Conservation (phyloP, 1,284 basidiomycete genomes). For the Leccinum angustisporum region DNA sequence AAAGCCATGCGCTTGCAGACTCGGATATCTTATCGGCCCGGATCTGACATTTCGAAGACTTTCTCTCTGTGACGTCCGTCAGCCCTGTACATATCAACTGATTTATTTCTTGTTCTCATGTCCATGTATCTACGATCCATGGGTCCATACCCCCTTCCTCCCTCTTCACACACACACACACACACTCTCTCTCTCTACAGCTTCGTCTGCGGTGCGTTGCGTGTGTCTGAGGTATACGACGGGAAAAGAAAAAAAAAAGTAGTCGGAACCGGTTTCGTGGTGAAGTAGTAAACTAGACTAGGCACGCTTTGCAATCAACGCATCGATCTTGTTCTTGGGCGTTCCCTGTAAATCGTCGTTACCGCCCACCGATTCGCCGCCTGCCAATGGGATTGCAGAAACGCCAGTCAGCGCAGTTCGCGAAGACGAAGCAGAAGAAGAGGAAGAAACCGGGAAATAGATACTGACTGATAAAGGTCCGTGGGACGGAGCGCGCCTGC, state of each 20-base stretch:
- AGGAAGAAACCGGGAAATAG: neutral
- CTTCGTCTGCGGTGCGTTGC: conserved; percentile 1
- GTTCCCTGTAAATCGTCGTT: conserved; percentile 19
- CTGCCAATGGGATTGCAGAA: conserved; percentile 6
- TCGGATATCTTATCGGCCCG: too few relatives aligned
- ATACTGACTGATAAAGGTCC: conserved; percentile 30
- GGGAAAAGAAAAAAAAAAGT: neutral
- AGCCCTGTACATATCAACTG: neutral
- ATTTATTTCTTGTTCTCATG: neutral
- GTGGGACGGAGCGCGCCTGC: conserved; percentile 26
- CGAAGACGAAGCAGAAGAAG: neutral
- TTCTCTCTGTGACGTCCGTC: neutral
- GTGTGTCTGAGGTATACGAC: conserved; percentile 8
- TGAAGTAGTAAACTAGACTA: neutral
- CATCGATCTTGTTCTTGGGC: conserved; percentile 6
- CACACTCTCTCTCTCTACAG: neutral
- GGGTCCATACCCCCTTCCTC: neutral
- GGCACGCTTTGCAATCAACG: conserved; percentile 15
- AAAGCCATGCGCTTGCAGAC: neutral
- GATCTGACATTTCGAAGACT: neutral
- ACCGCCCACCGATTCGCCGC: conserved; percentile 25
- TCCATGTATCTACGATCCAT: neutral
- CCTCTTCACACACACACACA: neutral
- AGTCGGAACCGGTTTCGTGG: neutral
- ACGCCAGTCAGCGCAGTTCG: neutral